These are phyloP conservation scores for Fusarium decemcellulare DNA, from an alignment of 2,329 filamentous ascomycete species.

Conservation along the genomic window DNA sequence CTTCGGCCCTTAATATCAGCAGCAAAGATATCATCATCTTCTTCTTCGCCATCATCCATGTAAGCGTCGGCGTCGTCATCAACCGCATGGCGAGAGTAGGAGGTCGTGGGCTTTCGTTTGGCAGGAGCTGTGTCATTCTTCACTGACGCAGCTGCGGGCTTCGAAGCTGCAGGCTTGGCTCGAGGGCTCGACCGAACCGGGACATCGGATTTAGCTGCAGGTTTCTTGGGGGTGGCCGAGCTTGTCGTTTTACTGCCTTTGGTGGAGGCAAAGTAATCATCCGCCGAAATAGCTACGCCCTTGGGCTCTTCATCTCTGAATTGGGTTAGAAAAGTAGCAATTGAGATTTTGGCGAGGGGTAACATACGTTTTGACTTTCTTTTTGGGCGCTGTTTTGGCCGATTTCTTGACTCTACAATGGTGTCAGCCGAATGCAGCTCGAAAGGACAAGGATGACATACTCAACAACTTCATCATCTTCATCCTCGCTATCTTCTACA, in stretches of 20 bases:
- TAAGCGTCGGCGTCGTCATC: constrained; percentile 71
- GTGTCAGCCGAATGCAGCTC: constrained; percentile 27
- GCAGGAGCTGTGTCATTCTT: constrained; percentile 50
- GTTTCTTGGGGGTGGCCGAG: constrained; percentile 57
- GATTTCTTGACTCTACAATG: constrained; percentile 65
- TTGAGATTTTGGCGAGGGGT: not conserved
- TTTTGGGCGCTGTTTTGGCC: constrained; percentile 63
- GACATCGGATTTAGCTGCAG: constrained; percentile 57
- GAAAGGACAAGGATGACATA: constrained; percentile 53
- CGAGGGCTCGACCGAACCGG: constrained; percentile 69
- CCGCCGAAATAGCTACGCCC: constrained; percentile 67
- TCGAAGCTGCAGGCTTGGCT: constrained; percentile 56
- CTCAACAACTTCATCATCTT: constrained; percentile 72
- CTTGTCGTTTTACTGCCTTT: constrained; percentile 58
- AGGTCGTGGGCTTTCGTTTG: constrained; percentile 59
- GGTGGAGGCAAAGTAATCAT: constrained; percentile 69
- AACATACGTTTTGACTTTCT: constrained; percentile 67
- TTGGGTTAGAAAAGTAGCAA: constrained; percentile 13
- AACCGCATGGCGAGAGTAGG: constrained; percentile 57
- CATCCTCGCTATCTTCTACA: constrained; percentile 85
- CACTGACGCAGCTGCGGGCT: constrained; percentile 40
- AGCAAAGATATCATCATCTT: constrained; percentile 87
- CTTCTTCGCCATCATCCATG: constrained; percentile 77
- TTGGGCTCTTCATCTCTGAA: constrained; percentile 58
- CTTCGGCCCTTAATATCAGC: constrained; percentile 76